Evolutionary conservation across 192 early-diverging fungal genomes (phyloP).

Genomic region (Coemansia sp.): DNA sequence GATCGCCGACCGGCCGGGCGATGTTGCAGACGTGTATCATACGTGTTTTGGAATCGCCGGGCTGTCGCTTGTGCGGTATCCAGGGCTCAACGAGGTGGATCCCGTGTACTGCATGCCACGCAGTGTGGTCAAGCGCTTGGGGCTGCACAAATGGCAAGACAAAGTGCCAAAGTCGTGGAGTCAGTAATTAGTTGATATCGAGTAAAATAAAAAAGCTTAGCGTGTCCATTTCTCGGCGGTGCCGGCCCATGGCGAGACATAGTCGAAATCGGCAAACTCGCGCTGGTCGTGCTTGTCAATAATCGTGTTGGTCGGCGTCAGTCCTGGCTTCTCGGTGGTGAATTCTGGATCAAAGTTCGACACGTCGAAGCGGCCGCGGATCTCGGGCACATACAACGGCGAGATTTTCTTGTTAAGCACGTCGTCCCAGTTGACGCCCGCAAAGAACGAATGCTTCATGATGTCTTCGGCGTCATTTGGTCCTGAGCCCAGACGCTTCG

Average conservation of each 20-base stretch:
- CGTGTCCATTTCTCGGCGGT: conserved; percentile 54
- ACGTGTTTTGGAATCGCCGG: conserved; percentile 93
- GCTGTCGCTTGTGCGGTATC: conserved; percentile 81
- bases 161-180: conserved; percentile 28
- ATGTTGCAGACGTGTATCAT: conserved; percentile 95
- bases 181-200: neutral
- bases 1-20: conserved; percentile 89
- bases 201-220: conserved; percentile 13
- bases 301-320: conserved; percentile 89
- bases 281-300: conserved; percentile 82
- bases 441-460: conserved; percentile 91
- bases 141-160: conserved; percentile 40
- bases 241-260: conserved; percentile 87
- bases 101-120: conserved; percentile 90
- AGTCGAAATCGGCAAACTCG: conserved; percentile 93
- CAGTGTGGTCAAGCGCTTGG: conserved; percentile 59
- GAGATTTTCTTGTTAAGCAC: conserved; percentile 83
- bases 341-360: conserved; percentile 99
- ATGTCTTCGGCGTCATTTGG: conserved; percentile 89
- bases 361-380: conserved; percentile 76
- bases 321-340: conserved; percentile 87
- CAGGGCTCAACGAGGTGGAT: conserved; percentile 74
- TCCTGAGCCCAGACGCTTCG: conserved; percentile 79
- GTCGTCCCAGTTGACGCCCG: conserved; percentile 94
- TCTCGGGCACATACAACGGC: conserved; percentile 89